Evolutionary conservation across 805 yeast species (phyloP), one percentile per base, ranked within the genome.

Genomic region (Maudiozyma turicensis): DNA sequence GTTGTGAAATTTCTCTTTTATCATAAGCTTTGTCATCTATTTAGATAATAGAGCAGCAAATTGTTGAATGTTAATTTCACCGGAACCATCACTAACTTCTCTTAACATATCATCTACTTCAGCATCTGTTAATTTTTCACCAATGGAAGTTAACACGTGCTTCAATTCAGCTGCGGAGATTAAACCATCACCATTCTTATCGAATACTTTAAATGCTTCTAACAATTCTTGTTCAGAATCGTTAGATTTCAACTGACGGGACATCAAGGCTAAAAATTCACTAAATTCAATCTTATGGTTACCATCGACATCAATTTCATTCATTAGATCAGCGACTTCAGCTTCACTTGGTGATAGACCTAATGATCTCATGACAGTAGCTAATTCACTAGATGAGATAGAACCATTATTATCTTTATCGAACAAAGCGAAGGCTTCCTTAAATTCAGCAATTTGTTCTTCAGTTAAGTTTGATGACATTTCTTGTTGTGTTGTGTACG

Each of bases 321-420:
- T 91, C 75, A 93, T 87, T 84, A 93, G 82, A 67, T 93, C 99
- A 49, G 93, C 86, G 61, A 93, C 84, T 70, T 93, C 99, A 56
- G 89, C 82, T 69, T 93, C 98, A 46, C 95, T 82, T 37, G 99
- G 99, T 63, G 91, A 91, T 70, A 89, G 93, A 47, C 99, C 99
- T 64, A 93, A 76, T n/a, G 97, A 87, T 72, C 99, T 84, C 99
- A 93, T 93, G 47, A 93, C 99, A 4, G 96, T 89, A 56, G 98
- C 97, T 58, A 93, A 77, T 72, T 93, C 99, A 63, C 86, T 80
- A 59, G 96, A 86, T 51, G 96, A 88, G 73, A 93, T 93, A 65
- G 88, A 87, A 8, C 99, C 99, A 70, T 90, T 97, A 64, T 90
- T 85, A 68, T 93, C 96, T 68, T 89, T 89, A 75, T 93, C 99